A percentile compares a stretch with the other conserved stretches of the same genome.
These are phyloP conservation scores for Penicillium sp. DNA, from an alignment of 2,329 filamentous ascomycete genomes.

Conservation along the genomic window DNA sequence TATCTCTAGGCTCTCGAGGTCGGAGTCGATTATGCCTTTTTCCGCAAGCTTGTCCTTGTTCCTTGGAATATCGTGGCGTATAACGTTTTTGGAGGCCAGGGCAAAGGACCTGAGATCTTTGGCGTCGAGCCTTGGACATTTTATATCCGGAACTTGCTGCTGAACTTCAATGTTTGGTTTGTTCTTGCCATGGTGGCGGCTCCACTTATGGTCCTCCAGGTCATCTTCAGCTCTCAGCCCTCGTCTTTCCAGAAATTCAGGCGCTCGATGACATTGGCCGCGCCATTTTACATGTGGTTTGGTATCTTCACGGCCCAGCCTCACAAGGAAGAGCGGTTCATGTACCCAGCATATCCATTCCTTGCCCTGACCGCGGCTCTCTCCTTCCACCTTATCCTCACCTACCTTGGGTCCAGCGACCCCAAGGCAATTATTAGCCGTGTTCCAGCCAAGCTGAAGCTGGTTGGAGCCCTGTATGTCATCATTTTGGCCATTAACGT, in stretches of 20 bases:
- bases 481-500: conserved; percentile 65
- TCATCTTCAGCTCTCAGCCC: conserved; percentile 61
- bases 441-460: conserved; percentile 74
- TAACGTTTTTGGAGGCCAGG: conserved; percentile 82
- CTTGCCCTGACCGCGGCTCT: conserved; percentile 86
- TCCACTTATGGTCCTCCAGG: conserved; percentile 74
- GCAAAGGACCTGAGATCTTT: conserved; percentile 83
- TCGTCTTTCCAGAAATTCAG: conserved; percentile 69
- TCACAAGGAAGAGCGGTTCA: conserved; percentile 97
- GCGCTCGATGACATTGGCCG: conserved; percentile 73
- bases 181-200: conserved; percentile 71
- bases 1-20: conserved; percentile 63
- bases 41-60: conserved; percentile 73
- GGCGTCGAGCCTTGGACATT: conserved; percentile 97
- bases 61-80: conserved; percentile 93
- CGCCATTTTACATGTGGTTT: conserved; percentile 94
- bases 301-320: conserved; percentile 87
- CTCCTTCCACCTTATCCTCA: conserved; percentile 75
- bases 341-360: conserved; percentile 95
- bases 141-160: conserved; percentile 82
- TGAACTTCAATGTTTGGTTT: conserved; percentile 98
- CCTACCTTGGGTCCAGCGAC: conserved; percentile 70
- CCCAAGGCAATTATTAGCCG: conserved; percentile 67
- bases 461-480: conserved; percentile 60
- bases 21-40: conserved; percentile 78